These are phyloP conservation scores for Orychophragmus violaceus DNA, from an alignment of 345 rosid genomes.

Conservation along the genomic window DNA sequence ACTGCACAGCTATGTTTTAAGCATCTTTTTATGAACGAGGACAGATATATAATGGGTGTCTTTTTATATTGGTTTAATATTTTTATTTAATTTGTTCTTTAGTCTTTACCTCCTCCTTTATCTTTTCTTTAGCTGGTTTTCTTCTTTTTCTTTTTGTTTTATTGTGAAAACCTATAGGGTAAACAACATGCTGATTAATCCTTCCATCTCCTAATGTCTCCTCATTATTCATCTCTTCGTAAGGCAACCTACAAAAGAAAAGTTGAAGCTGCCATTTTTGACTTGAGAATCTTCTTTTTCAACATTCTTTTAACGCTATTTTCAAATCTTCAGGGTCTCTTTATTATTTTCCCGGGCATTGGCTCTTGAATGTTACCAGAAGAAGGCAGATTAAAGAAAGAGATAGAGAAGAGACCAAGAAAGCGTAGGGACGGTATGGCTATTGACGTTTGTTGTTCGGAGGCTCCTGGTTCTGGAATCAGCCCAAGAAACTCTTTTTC, in stretches of 20 bases:
- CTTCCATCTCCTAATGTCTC: constrained; percentile 26
- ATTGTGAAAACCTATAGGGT: not conserved
- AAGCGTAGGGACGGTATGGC: constrained; percentile 41
- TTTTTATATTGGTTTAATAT: constrained; percentile 41
- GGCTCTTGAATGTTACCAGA: not conserved
- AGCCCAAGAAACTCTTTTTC: constrained; percentile 80
- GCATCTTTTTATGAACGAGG: constrained; percentile 25
- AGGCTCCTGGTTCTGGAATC: constrained; percentile 50
- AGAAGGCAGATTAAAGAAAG: not conserved
- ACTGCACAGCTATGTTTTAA: constrained; percentile 10
- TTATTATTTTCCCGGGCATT: constrained; percentile 28
- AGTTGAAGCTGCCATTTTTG: constrained; percentile 52
- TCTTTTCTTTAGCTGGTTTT: constrained; percentile 4
- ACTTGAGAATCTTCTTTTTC: constrained; percentile 27
- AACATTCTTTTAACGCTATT: constrained; percentile 8
- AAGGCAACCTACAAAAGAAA: constrained; percentile 12
- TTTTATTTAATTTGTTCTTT: constrained; percentile 12
- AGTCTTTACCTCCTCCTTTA: constrained; percentile 17
- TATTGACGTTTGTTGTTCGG: constrained; percentile 58
- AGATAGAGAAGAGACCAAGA: not conserved
- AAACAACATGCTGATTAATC: not conserved
- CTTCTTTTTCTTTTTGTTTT: constrained; percentile 30
- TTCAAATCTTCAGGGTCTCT: constrained; percentile 19
- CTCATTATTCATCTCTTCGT: constrained; percentile 16
- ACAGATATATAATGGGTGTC: constrained; percentile 1